Base-by-base conservation (phyloP, 352 stramenopile species). In the Globisporangium cederbergense region DNA sequence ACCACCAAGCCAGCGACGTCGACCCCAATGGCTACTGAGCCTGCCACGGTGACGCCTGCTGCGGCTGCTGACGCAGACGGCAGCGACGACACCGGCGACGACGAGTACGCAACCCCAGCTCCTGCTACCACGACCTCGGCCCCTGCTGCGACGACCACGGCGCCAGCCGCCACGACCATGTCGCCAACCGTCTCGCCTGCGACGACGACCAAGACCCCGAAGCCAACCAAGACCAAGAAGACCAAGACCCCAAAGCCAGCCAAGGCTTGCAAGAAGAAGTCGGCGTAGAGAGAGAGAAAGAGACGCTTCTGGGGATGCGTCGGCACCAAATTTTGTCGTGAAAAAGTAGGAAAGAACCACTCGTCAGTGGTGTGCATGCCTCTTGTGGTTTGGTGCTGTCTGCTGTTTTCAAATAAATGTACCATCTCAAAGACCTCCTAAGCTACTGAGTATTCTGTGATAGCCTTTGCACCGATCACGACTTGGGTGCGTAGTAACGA, bases 251-350 rank as follows among this genome's bases (percentile, higher is more conserved):
- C 59, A 3, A 58, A 58, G 47, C 14, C 60, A 30, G 53, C 38
- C 51, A 66, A 60, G 54, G 47, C 54, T 11, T 42, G 36, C 54
- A 60, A 66, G 60, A 66, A 66, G 52, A 66, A 66, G 25, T 66
- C 60, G 50, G 32, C 45, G 60, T 59, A 66, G 43, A 34, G 32
- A 36, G 32, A 36, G 32, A 36, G 32, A 36, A 5, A 34, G 32
- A 36, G 32, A 50, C 22, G 50, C 42, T 7, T 47, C 42, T 42
- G 36, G 36, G 36, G 36, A 42, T 42, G 42, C 16, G 42, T 20
- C 3, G 13, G 42, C 42, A 20, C 13, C 42, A 20, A 47, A 14
- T 10, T 18, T 43, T 13, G 22, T 36, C 36, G 38, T 20, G 42
- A 47, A 20, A 47, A 47, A 28, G 25, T 28, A 28, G 16, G 13